Conservation (phyloP, 495 filamentous ascomycete species). For the Penicillium crystallinum region DNA sequence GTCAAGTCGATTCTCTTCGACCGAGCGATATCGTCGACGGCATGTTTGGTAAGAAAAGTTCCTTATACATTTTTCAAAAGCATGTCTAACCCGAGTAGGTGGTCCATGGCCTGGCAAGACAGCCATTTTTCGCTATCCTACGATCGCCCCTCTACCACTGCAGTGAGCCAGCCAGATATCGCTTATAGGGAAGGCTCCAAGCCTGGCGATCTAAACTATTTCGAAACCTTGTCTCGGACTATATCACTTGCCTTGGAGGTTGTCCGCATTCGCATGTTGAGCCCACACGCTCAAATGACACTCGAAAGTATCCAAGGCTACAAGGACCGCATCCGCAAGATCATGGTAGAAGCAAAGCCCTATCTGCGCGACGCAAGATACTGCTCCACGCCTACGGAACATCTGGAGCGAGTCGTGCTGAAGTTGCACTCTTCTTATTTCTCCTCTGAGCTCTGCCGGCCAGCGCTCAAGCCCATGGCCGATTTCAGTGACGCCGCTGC, state of each 20-base stretch:
- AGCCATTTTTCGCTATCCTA: conserved; percentile 57
- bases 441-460: conserved; percentile 55
- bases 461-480: conserved; percentile 43
- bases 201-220: conserved; percentile 43
- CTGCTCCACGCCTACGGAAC: conserved; percentile 45
- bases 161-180: conserved; percentile 45
- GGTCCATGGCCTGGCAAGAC: conserved; percentile 61
- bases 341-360: conserved; percentile 48
- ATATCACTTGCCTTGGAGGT: conserved; percentile 51
- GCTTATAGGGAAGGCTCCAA: conserved; percentile 37
- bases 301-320: conserved; percentile 45
- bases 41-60: conserved; percentile 36
- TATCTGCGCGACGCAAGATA: conserved; percentile 46
- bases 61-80: not conserved
- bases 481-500: conserved; percentile 32
- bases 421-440: conserved; percentile 57
- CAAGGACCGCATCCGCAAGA: conserved; percentile 45
- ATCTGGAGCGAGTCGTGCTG: conserved; percentile 50
- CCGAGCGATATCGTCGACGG: conserved; percentile 36
- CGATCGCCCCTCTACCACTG: conserved; percentile 51
- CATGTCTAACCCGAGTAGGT: conserved; percentile 28
- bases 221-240: conserved; percentile 50
- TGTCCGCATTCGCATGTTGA: conserved; percentile 50
- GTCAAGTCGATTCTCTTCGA: conserved; percentile 43
- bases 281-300: conserved; percentile 38